Conservation (phyloP, 805 yeast genomes). For the Tetrapisispora iriomotensis region DNA sequence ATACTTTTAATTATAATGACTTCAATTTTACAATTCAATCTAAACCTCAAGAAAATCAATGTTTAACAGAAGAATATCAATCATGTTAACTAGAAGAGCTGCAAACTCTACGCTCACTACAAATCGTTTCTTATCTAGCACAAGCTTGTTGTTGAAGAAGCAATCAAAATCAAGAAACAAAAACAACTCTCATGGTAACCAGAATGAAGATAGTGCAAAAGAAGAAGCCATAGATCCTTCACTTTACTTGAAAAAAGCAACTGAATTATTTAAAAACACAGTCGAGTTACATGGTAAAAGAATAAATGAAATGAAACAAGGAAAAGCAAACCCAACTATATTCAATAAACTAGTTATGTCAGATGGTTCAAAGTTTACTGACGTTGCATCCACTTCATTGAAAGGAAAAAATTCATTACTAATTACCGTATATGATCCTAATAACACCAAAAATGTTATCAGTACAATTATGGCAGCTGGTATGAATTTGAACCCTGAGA, state of each 20-base stretch:
- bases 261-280: conserved; percentile 34
- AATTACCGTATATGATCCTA: conserved; percentile 85
- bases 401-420: conserved; percentile 57
- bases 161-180: conserved; percentile 7
- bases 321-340: conserved; percentile 55
- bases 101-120: not conserved
- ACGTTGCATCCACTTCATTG: conserved; percentile 60
- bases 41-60: too few relatives aligned
- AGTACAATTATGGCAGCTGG: conserved; percentile 61
- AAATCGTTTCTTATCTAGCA: conserved; percentile 5
- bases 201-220: conserved; percentile 25
- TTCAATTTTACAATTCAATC: too few relatives aligned
- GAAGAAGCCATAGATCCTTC: conserved; percentile 19
- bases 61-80: too few relatives aligned
- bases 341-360: conserved; percentile 53
- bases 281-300: conserved; percentile 45
- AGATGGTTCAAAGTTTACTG: conserved; percentile 40
- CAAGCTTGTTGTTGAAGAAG: conserved; percentile 7
- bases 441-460: conserved; percentile 54
- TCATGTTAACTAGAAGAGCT: not conserved
- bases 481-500: conserved; percentile 71
- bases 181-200: conserved; percentile 11
- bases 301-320: conserved; percentile 56
- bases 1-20: too few relatives aligned
- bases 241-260: conserved; percentile 6